Percentiles rank a stretch among this genome's conserved stretches.
Evolutionary conservation across 306 rosid genomes (phyloP).

Genomic region (Calophaca sinica): DNA sequence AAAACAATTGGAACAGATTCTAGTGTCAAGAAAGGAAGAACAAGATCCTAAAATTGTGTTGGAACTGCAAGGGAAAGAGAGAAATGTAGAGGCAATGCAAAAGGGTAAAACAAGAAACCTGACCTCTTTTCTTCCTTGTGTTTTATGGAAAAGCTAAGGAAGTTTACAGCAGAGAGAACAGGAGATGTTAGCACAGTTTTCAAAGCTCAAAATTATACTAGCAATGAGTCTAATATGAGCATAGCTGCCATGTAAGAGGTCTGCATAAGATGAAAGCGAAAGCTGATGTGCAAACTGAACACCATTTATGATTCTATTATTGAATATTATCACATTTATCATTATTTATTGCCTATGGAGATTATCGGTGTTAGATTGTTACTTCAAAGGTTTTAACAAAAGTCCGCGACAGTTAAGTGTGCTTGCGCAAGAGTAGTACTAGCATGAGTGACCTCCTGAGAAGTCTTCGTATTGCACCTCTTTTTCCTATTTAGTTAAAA

Average conservation of each 20-base stretch:
- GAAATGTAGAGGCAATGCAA: conserved; percentile 36
- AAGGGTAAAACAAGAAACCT: conserved; percentile 47
- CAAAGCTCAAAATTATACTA: conserved; percentile 61
- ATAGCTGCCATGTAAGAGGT: conserved; percentile 53
- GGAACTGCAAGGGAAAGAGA: conserved; percentile 24
- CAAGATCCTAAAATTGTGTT: conserved; percentile 47
- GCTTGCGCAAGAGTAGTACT: too few species aligned
- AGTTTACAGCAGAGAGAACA: conserved; percentile 42
- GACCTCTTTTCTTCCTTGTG: conserved; percentile 41
- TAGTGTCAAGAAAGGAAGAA: conserved; percentile 45
- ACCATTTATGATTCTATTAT: conserved; percentile 30
- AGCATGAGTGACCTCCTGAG: too few species aligned
- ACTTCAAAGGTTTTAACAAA: too few species aligned
- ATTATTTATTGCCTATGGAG: not conserved
- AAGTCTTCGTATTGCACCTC: too few species aligned
- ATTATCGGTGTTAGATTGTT: too few species aligned
- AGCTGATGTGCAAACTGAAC: conserved; percentile 44
- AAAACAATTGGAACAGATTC: conserved; percentile 40
- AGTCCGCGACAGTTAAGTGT: too few species aligned
- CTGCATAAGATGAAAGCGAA: conserved; percentile 61
- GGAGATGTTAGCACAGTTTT: conserved; percentile 59
- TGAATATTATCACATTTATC: conserved; percentile 24
- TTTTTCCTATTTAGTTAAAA: too few species aligned
- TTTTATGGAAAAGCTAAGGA: conserved; percentile 65
- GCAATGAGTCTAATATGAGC: conserved; percentile 54